Percentiles rank a stretch among this genome's conserved stretches.
Conservation (phyloP, 1,284 basidiomycete species). For the Blastosporella zonata region DNA sequence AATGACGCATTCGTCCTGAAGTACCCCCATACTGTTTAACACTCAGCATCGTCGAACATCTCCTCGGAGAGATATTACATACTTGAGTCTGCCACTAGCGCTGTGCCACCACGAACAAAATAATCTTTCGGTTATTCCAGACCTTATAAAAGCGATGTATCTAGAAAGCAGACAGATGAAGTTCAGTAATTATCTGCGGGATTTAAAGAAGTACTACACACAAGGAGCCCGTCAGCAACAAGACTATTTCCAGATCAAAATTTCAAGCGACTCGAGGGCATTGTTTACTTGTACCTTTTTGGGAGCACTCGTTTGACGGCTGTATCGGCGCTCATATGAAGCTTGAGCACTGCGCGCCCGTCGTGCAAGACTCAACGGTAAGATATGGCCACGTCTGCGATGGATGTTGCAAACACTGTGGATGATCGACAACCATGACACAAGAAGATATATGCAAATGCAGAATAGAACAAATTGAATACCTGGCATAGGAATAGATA, state of each 20-base stretch:
- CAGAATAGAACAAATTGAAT: conserved; percentile 20
- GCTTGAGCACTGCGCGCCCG: conserved; percentile 15
- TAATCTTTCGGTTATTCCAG: conserved; percentile 22
- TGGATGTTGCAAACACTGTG: conserved; percentile 24
- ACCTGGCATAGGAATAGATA: conserved; percentile 8
- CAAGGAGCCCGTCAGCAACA: conserved; percentile 24
- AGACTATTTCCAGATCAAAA: conserved; percentile 14
- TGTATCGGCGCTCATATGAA: neutral
- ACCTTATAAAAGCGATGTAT: conserved; percentile 27
- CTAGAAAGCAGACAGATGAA: conserved; percentile 11
- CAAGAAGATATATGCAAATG: conserved; percentile 19
- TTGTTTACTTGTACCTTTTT: conserved; percentile 24
- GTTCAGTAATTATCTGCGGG: neutral
- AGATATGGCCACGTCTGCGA: conserved; percentile 25
- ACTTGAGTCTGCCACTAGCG: conserved; percentile 26
- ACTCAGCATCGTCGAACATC: neutral
- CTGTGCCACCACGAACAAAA: conserved; percentile 17
- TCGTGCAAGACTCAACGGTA: conserved; percentile 22
- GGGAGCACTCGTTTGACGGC: conserved; percentile 8
- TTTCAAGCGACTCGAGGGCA: neutral
- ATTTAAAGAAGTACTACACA: conserved; percentile 3
- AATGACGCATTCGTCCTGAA: conserved; percentile 15
- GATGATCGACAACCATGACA: conserved; percentile 18
- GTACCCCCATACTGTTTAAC: conserved; percentile 24
- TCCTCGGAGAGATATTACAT: neutral